Base-by-base conservation (phyloP, 768 basidiomycete species). In the Boletus fagicola region DNA sequence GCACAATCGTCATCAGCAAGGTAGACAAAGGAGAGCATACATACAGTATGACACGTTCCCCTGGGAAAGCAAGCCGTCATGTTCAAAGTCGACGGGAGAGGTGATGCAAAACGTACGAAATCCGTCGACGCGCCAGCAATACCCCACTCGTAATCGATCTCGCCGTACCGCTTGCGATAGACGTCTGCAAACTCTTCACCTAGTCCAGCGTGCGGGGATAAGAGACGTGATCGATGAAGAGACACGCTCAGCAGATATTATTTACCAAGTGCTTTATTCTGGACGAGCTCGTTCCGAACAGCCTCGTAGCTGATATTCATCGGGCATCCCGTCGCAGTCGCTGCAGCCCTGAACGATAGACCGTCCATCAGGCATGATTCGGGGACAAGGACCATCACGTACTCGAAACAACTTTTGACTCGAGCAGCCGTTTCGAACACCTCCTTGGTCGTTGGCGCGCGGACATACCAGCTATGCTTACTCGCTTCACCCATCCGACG, bases 91-190 rank as follows among this genome's bases (percentile, higher is more conserved):
- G 35, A 10, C n/a, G 43, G 28, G 15, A 12, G 24, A 49, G 35
- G 35, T 1, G 39, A 46, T 13, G n/a, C 12, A 38, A 40, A 11
- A 74, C 87, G 74, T 62, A 91, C 90, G 59, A 93, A 93, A 68
- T 92, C 90, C 1, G 90, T 92, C 11, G 89, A 92, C 5, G 87
- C 90, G 52, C 80, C 77, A n/a, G 74, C 72, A 62, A 86, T 86
- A 38, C 88, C 85, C 77, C 82, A 84, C 58, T 79, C 78, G 60
- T 84, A 80, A 65, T 86, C 83, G 48, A 87, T 75, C 6, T 72
- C 70, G 0, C 86, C 87, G 54, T 83, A 87, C 58, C 81, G 82
- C 54, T 81, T 83, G 22, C 79, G 69, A 40, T 83, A 77, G 20
- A 88, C 76, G 43, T 81, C 78, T 3, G 81, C 80, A 47, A 90